Evolutionary conservation across 2,329 filamentous ascomycete genomes (phyloP).

Genomic region (Aspergillus sergii): DNA sequence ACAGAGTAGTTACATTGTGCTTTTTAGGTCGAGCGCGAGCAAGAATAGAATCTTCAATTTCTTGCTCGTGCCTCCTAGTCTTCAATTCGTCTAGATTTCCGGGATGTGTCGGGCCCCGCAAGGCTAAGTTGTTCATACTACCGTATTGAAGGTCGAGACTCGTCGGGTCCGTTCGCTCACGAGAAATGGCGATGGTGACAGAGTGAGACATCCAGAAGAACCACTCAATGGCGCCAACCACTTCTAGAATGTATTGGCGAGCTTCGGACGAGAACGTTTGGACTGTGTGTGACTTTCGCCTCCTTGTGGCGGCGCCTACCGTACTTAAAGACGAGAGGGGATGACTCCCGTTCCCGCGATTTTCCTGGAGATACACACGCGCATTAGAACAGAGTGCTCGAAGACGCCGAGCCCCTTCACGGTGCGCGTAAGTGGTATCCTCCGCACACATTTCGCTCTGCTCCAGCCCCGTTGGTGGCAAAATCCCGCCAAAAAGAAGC

Average conservation of each 20-base stretch:
- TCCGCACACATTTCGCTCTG: background rate
- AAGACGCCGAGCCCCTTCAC: slow-evolving; percentile 2
- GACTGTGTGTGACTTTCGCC: background rate
- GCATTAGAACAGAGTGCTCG: background rate
- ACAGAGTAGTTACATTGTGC: background rate
- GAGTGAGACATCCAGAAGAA: background rate
- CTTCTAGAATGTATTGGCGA: background rate
- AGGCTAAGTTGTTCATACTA: background rate
- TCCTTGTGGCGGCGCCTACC: too few species aligned
- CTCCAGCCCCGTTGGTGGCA: background rate
- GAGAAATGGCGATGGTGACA: background rate
- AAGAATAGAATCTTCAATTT: background rate
- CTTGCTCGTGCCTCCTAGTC: background rate
- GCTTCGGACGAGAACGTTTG: background rate
- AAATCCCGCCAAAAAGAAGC: background rate
- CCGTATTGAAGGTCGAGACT: background rate
- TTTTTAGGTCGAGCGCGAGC: background rate
- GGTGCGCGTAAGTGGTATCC: background rate
- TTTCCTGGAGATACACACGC: background rate
- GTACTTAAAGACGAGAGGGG: background rate
- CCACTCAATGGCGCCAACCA: slow-evolving; percentile 8
- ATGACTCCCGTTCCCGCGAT: background rate
- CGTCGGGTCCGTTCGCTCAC: background rate
- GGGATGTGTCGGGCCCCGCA: background rate
- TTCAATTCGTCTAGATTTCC: background rate